Base-by-base conservation (phyloP, 169 alveolate genomes). In the Plasmodium ovale region DNA sequence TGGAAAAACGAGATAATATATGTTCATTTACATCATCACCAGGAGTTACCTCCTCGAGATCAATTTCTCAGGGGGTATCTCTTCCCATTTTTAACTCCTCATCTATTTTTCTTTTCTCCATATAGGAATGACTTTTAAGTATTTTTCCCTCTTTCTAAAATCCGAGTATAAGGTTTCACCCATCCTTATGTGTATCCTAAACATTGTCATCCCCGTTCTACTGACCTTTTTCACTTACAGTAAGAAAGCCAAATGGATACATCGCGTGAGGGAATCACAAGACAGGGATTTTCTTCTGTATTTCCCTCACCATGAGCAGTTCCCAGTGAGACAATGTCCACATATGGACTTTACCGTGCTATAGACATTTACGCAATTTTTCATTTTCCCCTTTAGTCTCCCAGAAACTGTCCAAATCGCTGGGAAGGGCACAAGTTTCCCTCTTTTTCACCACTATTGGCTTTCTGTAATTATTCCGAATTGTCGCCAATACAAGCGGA, bases 361-460 rank as follows among this genome's bases (percentile, higher is more conserved):
- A n/a, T n/a, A n/a, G n/a, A n/a, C n/a, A n/a, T n/a, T n/a, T n/a
- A n/a, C n/a, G n/a, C n/a, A 12, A 19, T 69, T 47, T 10, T 31
- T 35, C 3, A 59, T 59, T 74, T 16, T 56, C 59, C 25, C 60
- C 23, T 53, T 16, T 31, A 74, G 88, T 74, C 23, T 59, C 88
- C 14, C 88, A 74, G 47, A 74, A 74, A 51, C 54, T 74, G 74
- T 74, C 88, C 23, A 74, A 74, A 67, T 59, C 77, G 14, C 60
- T 74, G 19, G 88, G 88, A n/a, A 47, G 88, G 64, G 88, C 88
- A 16, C 88, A 74, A 51, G 88, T 74, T 74, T 74, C 88, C 25
- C 59, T 74, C 35, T 74, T 74, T 54, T 74, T 74, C 73, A 74
- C 88, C 14, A 27, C 72, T 54, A 74, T 74, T 44, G 88, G 88